These are phyloP conservation scores for Liriodendron chinense DNA, from an alignment of 164 flowering plant species.

Conservation along the genomic window DNA sequence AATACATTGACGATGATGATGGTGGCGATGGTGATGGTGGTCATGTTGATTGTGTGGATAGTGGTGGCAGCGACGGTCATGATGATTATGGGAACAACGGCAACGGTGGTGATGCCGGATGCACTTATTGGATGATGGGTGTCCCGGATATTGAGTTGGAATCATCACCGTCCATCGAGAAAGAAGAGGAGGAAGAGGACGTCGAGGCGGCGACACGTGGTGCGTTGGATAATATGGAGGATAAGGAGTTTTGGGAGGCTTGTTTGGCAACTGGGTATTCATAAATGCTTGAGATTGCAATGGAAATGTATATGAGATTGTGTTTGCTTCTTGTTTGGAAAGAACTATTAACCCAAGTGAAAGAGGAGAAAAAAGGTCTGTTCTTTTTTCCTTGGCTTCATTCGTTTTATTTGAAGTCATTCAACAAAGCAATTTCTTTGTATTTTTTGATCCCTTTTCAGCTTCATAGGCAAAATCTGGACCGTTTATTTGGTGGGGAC, in stretches of 20 bases:
- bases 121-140: background rate
- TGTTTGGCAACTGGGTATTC: constrained; percentile 3
- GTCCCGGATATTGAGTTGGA: background rate
- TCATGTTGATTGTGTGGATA: background rate
- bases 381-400: too few relatives aligned
- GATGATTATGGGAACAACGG: background rate
- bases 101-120: background rate
- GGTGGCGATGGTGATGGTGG: background rate
- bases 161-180: background rate
- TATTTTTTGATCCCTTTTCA: too few relatives aligned
- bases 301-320: background rate
- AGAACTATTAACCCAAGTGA: too few relatives aligned
- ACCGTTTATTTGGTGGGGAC: too few relatives aligned
- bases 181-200: background rate
- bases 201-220: too few relatives aligned
- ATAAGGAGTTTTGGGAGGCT: constrained; percentile 7
- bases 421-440: too few relatives aligned
- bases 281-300: background rate
- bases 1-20: background rate
- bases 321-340: background rate
- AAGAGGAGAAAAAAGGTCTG: too few relatives aligned
- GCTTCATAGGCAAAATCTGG: too few relatives aligned
- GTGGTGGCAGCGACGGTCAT: too few relatives aligned
- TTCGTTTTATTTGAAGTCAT: too few relatives aligned
- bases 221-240: background rate